phyloP scores from a whole-genome alignment of 352 stramenopile species.

The Blastocystis sp. region DNA sequence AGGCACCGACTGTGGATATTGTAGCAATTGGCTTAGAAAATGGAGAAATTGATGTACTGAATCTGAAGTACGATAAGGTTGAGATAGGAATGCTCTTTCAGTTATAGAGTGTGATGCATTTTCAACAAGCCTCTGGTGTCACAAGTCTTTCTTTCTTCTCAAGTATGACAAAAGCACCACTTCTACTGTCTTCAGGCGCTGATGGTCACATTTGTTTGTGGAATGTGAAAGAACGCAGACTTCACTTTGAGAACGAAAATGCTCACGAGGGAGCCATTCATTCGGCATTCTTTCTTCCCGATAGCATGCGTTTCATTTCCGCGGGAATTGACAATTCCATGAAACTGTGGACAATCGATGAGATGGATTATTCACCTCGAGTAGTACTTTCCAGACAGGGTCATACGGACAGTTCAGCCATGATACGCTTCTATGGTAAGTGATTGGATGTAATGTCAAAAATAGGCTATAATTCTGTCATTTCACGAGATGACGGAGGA shows the following conservation, averaged over 20 bases:
- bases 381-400: constrained; percentile 10
- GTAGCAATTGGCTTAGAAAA: constrained; percentile 74
- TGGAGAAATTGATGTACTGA: constrained; percentile 74
- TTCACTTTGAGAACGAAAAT: constrained; percentile 23
- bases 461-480: constrained; percentile 71
- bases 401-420: constrained; percentile 74
- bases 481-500: constrained; percentile 74
- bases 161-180: constrained; percentile 74
- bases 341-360: constrained; percentile 79
- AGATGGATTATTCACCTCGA: constrained; percentile 67
- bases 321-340: constrained; percentile 73
- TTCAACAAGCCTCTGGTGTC: constrained; percentile 13
- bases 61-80: constrained; percentile 74
- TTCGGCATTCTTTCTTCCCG: constrained; percentile 28
- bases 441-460: neutral
- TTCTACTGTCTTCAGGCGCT: constrained; percentile 73
- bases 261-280: constrained; percentile 27
- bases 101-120: constrained; percentile 37
- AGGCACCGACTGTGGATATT: constrained; percentile 76
- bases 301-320: neutral
- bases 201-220: constrained; percentile 34
- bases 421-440: constrained; percentile 79
- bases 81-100: neutral
- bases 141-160: constrained; percentile 70
- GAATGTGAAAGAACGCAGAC: neutral